Evolutionary conservation across 148 eudicot species (phyloP).

Genomic region (Cornus suecica): DNA sequence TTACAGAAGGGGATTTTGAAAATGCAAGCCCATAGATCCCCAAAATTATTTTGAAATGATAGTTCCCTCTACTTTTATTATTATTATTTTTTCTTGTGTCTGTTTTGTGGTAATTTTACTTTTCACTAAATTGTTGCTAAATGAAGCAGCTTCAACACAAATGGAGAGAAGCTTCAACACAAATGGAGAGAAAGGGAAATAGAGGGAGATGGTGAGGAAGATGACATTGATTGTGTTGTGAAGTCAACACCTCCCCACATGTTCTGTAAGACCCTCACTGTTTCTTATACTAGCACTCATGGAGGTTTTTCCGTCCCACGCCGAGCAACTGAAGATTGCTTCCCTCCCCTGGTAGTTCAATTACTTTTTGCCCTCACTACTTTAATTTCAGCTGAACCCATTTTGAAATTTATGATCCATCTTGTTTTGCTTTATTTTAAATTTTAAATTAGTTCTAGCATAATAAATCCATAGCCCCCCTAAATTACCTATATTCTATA

Average conservation of each 20-base stretch:
- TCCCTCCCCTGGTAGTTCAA: slow-evolving; percentile 77
- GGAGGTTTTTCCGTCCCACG: slow-evolving; percentile 99
- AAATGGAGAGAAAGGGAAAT: slow-evolving; percentile 56
- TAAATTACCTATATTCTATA: neutral
- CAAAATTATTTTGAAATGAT: neutral
- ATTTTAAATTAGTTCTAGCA: neutral
- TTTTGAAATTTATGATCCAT: neutral
- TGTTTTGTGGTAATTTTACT: neutral
- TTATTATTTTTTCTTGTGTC: too few relatives aligned
- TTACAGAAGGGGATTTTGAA: neutral
- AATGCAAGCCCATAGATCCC: neutral
- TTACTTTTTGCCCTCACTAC: neutral
- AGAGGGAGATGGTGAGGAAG: slow-evolving; percentile 58
- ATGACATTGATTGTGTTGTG: slow-evolving; percentile 46
- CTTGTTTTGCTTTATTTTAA: too few relatives aligned
- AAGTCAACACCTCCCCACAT: slow-evolving; percentile 83
- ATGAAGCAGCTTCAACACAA: slow-evolving; percentile 57
- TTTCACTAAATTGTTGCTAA: slow-evolving; percentile 2
- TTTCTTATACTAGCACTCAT: slow-evolving; percentile 97
- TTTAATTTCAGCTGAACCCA: neutral
- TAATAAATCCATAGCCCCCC: neutral
- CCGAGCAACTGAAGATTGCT: slow-evolving; percentile 98
- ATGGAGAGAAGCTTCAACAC: too few relatives aligned
- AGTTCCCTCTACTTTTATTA: neutral
- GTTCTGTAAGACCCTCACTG: slow-evolving; percentile 99